Base-by-base conservation (phyloP, 2,329 filamentous ascomycete genomes). In the Diaporthe sp. region DNA sequence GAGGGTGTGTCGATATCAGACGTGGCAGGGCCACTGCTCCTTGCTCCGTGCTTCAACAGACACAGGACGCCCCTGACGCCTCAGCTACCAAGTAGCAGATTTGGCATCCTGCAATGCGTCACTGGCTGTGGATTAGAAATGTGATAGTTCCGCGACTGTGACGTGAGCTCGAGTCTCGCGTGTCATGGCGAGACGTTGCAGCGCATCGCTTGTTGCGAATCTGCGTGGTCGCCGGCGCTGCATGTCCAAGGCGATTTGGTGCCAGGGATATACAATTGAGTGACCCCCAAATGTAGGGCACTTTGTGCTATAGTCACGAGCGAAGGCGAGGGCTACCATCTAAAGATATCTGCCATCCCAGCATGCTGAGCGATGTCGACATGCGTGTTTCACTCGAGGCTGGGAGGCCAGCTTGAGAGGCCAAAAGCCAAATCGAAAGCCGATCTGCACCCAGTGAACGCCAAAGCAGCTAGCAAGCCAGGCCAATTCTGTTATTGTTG, bases 1-100 rank as follows among this genome's bases (percentile, higher is more conserved):
- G 39, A 47, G 39, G 70, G 42, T 61, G 53, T 60, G 53, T 60
- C 28, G 31, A 47, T 72, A 47, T 61, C 70, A 37, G 37, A 58
- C 39, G 15, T 22, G 42, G 20, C 34, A 71, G 67, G n/a, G 17
- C 25, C 51, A 4, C 9, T 13, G 51, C 17, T 39, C 25, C n/a
- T n/a, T 42, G 10, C 37, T 44, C 25, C 42, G 17, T 34, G 25
- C 28, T n/a, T 34, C 31, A 22, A 25, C 22, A n/a, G 17, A n/a
- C 42, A 28, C n/a, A 25, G 22, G 42, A 49, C 15, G n/a, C 31
- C 47, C 42, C 37, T 25, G 15, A 4, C 8, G 28, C 4, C 17
- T 39, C 31, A 5, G 39, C n/a, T 44, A 25, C 37, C 47, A 2
- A 34, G 37, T 9, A 25, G 13, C 25, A n/a, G 20, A 3, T 39